Evolutionary conservation across 1,284 basidiomycete species (phyloP).

Genomic region (Tetrapyrgos nigripes): DNA sequence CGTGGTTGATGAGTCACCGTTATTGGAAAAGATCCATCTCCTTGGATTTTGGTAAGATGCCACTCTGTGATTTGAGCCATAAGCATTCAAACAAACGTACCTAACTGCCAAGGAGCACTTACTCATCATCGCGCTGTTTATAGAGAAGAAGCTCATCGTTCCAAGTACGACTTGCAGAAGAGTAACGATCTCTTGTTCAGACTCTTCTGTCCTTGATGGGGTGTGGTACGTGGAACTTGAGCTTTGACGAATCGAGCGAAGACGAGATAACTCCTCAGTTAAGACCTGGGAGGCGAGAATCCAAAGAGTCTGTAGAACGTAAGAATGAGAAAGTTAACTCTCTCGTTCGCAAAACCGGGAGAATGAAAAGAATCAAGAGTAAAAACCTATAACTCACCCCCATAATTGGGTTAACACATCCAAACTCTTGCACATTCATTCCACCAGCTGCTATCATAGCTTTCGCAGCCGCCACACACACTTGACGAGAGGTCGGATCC

Average conservation of each 20-base stretch:
- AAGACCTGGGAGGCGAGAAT: conserved; percentile 47
- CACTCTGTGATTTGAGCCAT: conserved; percentile 33
- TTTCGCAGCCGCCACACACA: conserved; percentile 46
- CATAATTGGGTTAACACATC: conserved; percentile 52
- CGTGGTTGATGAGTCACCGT: too few relatives aligned
- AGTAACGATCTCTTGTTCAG: conserved; percentile 38
- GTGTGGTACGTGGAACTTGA: conserved; percentile 31
- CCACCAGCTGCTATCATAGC: conserved; percentile 44
- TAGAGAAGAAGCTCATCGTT: conserved; percentile 43
- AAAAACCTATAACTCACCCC: conserved; percentile 43
- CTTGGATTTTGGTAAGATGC: conserved; percentile 46
- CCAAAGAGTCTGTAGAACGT: conserved; percentile 53
- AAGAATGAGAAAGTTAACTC: too few relatives aligned
- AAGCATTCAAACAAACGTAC: conserved; percentile 13
- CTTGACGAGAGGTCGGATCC: conserved; percentile 43
- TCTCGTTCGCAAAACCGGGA: too few relatives aligned
- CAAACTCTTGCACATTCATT: conserved; percentile 42
- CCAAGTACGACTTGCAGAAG: conserved; percentile 41
- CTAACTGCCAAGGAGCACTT: conserved; percentile 29
- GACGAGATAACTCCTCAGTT: conserved; percentile 46
- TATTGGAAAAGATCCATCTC: conserved; percentile 2
- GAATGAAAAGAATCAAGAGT: conserved; percentile 8
- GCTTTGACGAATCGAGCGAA: conserved; percentile 36
- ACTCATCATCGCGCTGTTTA: conserved; percentile 47
- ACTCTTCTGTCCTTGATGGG: conserved; percentile 30